Conservation (phyloP, 169 alveolate species). For the Cyclospora cayetanensis region DNA sequence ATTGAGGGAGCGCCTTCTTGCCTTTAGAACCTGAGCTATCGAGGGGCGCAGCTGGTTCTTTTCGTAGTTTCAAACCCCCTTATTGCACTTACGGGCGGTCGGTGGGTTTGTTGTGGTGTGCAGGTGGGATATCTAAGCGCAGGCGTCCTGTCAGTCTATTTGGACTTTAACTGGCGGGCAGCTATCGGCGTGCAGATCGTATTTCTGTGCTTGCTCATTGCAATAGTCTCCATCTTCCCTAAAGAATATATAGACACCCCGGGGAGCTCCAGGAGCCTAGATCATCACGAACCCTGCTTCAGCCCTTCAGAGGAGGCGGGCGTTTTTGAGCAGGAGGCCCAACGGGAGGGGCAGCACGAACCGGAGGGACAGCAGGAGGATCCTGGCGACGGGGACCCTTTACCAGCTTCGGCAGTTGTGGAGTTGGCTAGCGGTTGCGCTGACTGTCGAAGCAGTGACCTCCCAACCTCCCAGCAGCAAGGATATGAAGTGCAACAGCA, state of each 20-base stretch:
- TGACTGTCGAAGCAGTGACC: too few species aligned
- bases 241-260: background rate
- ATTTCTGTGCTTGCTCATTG: background rate
- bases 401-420: too few species aligned
- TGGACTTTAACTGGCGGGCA: conserved; percentile 62
- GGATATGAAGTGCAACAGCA: background rate
- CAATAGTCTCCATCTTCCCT: background rate
- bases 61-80: too few species aligned
- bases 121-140: conserved; percentile 70
- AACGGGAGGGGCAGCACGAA: background rate
- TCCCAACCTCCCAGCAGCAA: too few species aligned
- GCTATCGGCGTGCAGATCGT: conserved; percentile 29
- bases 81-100: too few species aligned
- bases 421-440: too few species aligned
- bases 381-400: background rate
- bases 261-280: conserved; percentile 7
- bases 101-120: background rate
- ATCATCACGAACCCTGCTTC: background rate
- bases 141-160: conserved; percentile 53
- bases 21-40: too few species aligned
- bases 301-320: background rate
- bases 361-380: background rate
- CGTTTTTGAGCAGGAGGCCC: background rate
- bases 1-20: too few species aligned
- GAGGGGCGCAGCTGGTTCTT: too few species aligned